Conservation (phyloP, 1,284 basidiomycete species). For the Heterobasidion annosum region DNA sequence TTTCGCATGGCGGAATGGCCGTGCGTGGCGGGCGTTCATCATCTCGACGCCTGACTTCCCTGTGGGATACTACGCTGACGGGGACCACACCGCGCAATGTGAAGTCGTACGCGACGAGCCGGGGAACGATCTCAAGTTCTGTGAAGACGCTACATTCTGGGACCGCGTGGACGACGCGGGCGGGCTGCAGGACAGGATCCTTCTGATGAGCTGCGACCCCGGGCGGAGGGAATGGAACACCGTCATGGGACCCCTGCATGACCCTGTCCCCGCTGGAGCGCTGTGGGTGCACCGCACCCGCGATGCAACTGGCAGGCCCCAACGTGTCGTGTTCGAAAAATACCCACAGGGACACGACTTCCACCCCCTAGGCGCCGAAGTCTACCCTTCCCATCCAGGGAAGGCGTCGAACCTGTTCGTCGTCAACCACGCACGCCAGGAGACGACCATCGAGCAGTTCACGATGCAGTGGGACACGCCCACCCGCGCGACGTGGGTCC, state of each 20-base stretch:
- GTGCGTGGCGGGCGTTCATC: conserved; percentile 26
- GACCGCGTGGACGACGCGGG: conserved; percentile 31
- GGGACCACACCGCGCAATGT: conserved; percentile 36
- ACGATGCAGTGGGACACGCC: conserved; percentile 33
- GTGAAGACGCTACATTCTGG: conserved; percentile 60
- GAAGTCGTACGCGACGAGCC: conserved; percentile 22
- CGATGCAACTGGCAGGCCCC: conserved; percentile 2
- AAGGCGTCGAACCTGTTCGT: conserved; percentile 47
- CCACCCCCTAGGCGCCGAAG: conserved; percentile 48
- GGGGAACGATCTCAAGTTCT: conserved; percentile 23
- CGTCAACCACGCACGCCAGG: conserved; percentile 52
- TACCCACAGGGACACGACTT: conserved; percentile 43
- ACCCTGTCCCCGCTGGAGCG: conserved; percentile 20
- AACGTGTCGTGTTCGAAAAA: conserved; percentile 23
- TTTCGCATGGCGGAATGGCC: conserved; percentile 33
- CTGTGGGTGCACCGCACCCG: conserved; percentile 16
- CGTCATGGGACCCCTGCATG: conserved; percentile 49
- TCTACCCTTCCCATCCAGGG: conserved; percentile 35
- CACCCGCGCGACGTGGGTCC: conserved; percentile 36
- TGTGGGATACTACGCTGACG: conserved; percentile 35
- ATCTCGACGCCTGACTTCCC: conserved; percentile 34
- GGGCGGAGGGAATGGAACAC: conserved; percentile 52
- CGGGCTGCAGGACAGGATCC: conserved; percentile 26
- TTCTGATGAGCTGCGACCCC: conserved; percentile 47
- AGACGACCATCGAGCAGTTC: conserved; percentile 60